These are phyloP conservation scores for Suhomyces sp. DNA, from an alignment of 805 yeast genomes.

Conservation along the genomic window DNA sequence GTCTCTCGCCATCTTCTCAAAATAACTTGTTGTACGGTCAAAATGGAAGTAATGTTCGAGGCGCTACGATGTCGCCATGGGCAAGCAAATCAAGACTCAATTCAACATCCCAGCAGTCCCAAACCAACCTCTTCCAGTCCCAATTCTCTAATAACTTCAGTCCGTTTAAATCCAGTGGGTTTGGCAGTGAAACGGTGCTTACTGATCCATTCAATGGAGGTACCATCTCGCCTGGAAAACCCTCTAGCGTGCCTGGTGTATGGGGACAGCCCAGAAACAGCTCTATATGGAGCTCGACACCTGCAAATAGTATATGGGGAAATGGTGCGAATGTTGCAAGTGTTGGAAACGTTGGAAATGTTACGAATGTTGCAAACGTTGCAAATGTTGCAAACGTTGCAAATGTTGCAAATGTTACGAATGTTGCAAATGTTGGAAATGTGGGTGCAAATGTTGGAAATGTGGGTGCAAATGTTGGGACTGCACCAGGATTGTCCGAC, in stretches of 20 bases:
- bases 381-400: no score
- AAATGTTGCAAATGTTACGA: neutral
- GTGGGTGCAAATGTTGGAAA: neutral
- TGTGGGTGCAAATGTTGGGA: neutral
- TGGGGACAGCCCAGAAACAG: conserved; percentile 19
- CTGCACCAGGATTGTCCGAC: neutral
- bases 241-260: conserved; percentile 1
- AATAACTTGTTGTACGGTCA: conserved; percentile 5
- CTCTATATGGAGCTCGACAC: conserved; percentile 31
- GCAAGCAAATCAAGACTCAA: conserved; percentile 11
- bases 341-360: no score
- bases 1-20: conserved; percentile 8
- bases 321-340: neutral
- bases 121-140: conserved; percentile 3
- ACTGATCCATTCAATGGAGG: conserved; percentile 1
- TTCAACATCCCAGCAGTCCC: conserved; percentile 2
- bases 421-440: no score
- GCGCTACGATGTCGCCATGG: conserved; percentile 10
- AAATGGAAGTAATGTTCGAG: neutral
- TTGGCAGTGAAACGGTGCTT: neutral
- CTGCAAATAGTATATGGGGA: conserved; percentile 7
- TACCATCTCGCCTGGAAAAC: neutral
- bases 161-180: conserved; percentile 14
- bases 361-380: no score
- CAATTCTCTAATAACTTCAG: conserved; percentile 13